Base-by-base conservation (phyloP, 2,329 filamentous ascomycete species). In the Calonectria pseudoreteaudii region DNA sequence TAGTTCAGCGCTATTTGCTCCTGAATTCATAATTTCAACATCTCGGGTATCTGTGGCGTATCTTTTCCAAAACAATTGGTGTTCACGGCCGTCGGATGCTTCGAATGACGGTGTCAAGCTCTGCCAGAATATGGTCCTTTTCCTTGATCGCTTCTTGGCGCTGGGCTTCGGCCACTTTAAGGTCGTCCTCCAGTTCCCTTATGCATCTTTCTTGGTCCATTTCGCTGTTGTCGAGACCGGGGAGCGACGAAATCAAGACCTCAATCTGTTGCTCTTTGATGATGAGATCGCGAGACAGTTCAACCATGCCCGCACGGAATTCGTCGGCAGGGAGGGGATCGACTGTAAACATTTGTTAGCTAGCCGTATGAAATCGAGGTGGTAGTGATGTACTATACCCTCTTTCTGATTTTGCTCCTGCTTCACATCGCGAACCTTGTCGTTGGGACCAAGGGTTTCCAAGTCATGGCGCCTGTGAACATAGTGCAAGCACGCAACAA, bases 261-360 rank as follows among this genome's bases (percentile, higher is more conserved):
- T 97, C 94, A 75, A 97, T 95, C 85, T 96, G 94, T 85, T 96
- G 94, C 80, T 95, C 93, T 81, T 96, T 95, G 72, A 94, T 83
- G 72, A 96, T 92, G 31, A 97, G 87, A 82, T 96, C 94, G 75
- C 91, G 90, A 47, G 94, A 93, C 68, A 97, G 87, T 83, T 96
- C 94, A 74, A 91, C 87, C 81, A 95, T 90, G 60, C 93, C 91
- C 4, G 90, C 89, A 70, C 90, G 88, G 84, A 95, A 94, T 66
- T 91, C 90, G 52, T 93, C 91, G 13, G 89, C 84, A 0, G 91
- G 87, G 31, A 93, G 87, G 3, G 93, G 89, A 28, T 92, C 90
- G 26, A 93, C 91, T 91, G 75, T 5, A 13, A 68, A 77, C 41
- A 20, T 28, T 28, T 4, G 14, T 62, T 7, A 23, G 49, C 77